phyloP scores from a whole-genome alignment of 1,139 yeast species.

The Protomyces lactucae-debilis region DNA sequence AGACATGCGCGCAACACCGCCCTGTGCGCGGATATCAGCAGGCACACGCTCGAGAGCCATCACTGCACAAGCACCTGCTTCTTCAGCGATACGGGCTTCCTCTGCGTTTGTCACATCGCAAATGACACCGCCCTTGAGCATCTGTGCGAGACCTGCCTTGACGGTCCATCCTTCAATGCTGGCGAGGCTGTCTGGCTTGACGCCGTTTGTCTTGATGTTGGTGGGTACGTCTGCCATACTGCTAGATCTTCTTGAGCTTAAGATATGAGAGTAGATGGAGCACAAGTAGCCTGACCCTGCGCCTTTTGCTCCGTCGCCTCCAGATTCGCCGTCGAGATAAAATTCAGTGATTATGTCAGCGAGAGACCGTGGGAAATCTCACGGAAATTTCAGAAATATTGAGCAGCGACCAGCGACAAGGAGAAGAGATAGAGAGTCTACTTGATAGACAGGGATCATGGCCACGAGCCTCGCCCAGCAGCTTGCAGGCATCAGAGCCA shows the following conservation, averaged over 20 bases:
- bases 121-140: constrained; percentile 74
- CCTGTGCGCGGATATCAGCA: constrained; percentile 78
- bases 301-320: no score
- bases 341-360: neutral
- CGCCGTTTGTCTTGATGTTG: constrained; percentile 21
- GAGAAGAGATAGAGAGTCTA: no score
- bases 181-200: constrained; percentile 1
- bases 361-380: neutral
- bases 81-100: constrained; percentile 66
- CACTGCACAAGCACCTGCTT: constrained; percentile 85
- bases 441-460: constrained; percentile 1
- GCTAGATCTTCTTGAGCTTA: neutral
- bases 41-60: constrained; percentile 87
- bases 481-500: constrained; percentile 55
- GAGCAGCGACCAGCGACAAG: no score
- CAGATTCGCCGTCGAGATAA: neutral
- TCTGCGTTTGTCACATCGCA: constrained; percentile 50
- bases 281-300: neutral
- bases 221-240: constrained; percentile 4
- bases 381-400: neutral
- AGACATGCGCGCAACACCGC: constrained; percentile 82
- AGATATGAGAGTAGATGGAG: neutral
- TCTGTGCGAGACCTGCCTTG: constrained; percentile 80
- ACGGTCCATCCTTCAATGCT: constrained; percentile 46
- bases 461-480: constrained; percentile 67